Percentiles rank a stretch among this genome's conserved stretches.
Evolutionary conservation across 805 yeast genomes (phyloP).

Genomic region (Isabelozyma pseudorhagii): DNA sequence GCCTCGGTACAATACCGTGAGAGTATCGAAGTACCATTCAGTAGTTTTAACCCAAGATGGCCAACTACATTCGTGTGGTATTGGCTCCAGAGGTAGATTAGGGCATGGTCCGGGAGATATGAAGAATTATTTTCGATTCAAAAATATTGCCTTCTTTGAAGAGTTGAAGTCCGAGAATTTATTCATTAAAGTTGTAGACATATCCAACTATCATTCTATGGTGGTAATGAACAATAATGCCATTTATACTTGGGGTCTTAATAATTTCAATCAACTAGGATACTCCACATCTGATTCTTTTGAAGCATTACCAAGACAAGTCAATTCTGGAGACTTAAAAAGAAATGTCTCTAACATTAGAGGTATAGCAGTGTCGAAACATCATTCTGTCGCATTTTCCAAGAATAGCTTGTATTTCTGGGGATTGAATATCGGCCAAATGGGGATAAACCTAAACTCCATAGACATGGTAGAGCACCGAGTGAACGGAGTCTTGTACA

Average conservation of each 20-base stretch:
- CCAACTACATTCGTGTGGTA: conserved; percentile 60
- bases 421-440: conserved; percentile 83
- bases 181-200: conserved; percentile 34
- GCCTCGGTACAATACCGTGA: conserved; percentile 47
- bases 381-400: conserved; percentile 64
- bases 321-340: conserved; percentile 42
- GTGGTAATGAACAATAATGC: conserved; percentile 50
- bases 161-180: conserved; percentile 13
- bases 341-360: conserved; percentile 18
- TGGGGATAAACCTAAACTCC: conserved; percentile 48
- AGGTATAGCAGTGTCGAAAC: conserved; percentile 60
- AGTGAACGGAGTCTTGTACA: conserved; percentile 22
- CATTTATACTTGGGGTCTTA: conserved; percentile 81
- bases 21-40: conserved; percentile 65
- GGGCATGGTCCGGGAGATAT: conserved; percentile 49
- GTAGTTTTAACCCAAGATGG: conserved; percentile 55
- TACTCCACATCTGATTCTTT: conserved; percentile 24
- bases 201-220: conserved; percentile 68
- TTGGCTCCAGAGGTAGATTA: conserved; percentile 66
- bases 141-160: conserved; percentile 36
- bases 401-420: conserved; percentile 52
- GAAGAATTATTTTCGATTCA: conserved; percentile 40
- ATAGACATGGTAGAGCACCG: conserved; percentile 19
- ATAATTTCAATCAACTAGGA: conserved; percentile 67
- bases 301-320: conserved; percentile 37